Base-by-base conservation (phyloP, 352 stramenopile genomes). In the Pythium sp. region DNA sequence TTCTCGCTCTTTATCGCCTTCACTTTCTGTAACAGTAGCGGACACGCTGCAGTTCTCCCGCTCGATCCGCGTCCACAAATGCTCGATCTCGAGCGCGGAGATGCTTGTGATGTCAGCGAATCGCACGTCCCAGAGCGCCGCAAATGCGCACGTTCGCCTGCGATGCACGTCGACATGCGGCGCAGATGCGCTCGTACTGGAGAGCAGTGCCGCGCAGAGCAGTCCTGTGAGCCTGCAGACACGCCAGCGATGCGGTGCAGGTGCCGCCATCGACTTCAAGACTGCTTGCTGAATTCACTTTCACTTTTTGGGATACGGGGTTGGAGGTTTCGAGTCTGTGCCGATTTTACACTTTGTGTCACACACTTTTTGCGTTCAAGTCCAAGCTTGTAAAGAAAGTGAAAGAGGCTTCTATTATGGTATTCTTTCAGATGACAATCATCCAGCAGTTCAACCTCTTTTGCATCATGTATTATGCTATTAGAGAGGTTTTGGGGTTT, bases 81-180 rank as follows among this genome's bases (percentile, higher is more conserved):
- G 15, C 18, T 76, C 49, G 1, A 68, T 47, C 20, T 79, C 70
- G 14, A 86, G 67, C 20, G 32, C 54, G 12, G 28, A 53, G 38
- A 77, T 20, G 57, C 55, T 72, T 9, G 34, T 18, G 8, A 65
- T n/a, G 7, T 49, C 46, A 6, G 69, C 47, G 3, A 74, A 69
- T 15, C 73, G 57, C 2, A 64, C 66, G 34, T 69, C 69, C 80
- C 80, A 88, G 15, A 77, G 65, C 26, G 72, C 69, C 49, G 67
- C 63, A 47, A 71, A 64, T 20, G 73, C 76, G 61, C 80, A 88
- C 30, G 34, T 58, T 22, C 69, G 67, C 20, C 65, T 24, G n/a
- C 78, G 74, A 34, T 83, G 80, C 55, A 88, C 67, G 9, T 20
- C 32, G 18, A 62, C n/a, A 14, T 59, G 49, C 49, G 47, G 1